A percentile compares a stretch with the other conserved stretches of the same genome.
Evolutionary conservation across 108 stramenopile genomes (phyloP).

Genomic region (Skeletonema grethae): DNA sequence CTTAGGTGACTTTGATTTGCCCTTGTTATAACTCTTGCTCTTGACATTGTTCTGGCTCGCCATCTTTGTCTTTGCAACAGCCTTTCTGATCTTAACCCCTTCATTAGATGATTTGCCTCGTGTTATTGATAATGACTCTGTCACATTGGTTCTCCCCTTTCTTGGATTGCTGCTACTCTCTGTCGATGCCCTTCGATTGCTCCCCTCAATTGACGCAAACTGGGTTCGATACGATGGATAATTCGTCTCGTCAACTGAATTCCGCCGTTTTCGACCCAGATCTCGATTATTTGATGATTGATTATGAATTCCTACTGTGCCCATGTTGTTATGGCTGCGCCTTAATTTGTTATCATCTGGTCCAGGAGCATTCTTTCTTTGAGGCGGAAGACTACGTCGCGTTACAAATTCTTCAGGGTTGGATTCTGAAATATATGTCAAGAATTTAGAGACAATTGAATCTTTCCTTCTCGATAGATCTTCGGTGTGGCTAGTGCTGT

Average conservation of each 20-base stretch:
- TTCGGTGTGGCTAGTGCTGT: neutral
- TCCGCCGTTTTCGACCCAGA: neutral
- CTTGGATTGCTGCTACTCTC: neutral
- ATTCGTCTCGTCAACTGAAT: neutral
- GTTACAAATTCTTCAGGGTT: too few relatives aligned
- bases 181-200: too few relatives aligned
- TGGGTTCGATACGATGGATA: neutral
- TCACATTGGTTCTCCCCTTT: neutral
- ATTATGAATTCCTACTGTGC: neutral
- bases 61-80: neutral
- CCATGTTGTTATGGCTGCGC: neutral
- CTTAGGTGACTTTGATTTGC: neutral
- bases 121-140: too few relatives aligned
- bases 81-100: neutral
- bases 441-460: neutral
- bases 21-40: neutral
- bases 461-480: neutral
- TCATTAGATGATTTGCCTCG: neutral
- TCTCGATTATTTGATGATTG: neutral
- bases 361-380: too few relatives aligned
- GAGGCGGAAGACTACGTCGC: too few relatives aligned
- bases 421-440: neutral
- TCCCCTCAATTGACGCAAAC: neutral
- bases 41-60: neutral
- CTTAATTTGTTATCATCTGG: neutral